A percentile compares a stretch with the other conserved stretches of the same genome.
phyloP scores from a whole-genome alignment of 495 filamentous ascomycete genomes.

The Lichina pygmaea region DNA sequence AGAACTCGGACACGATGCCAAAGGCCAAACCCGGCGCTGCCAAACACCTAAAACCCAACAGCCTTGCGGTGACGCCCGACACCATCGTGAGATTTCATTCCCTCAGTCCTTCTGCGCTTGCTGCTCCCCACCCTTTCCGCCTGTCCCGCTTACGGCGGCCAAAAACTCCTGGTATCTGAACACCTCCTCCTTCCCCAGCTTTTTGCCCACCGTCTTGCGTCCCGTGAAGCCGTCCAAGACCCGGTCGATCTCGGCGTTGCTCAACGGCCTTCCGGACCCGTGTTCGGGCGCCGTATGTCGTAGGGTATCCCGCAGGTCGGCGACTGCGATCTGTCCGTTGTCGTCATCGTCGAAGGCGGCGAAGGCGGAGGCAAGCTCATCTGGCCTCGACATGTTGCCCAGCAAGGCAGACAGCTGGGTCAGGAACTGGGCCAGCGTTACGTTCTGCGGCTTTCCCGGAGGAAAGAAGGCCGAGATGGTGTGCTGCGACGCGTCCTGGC shows the following conservation, averaged over 20 bases:
- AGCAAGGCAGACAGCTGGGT: constrained; percentile 47
- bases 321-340: constrained; percentile 68
- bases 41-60: too few relatives aligned
- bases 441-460: constrained; percentile 29
- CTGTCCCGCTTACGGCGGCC: constrained; percentile 15
- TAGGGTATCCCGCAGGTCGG: constrained; percentile 57
- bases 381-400: constrained; percentile 32
- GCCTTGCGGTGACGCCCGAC: too few relatives aligned
- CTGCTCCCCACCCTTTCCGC: neutral
- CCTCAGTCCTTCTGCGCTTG: too few relatives aligned
- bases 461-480: constrained; percentile 56
- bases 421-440: constrained; percentile 65
- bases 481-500: constrained; percentile 25
- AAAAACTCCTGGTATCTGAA: constrained; percentile 64
- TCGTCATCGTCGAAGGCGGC: constrained; percentile 91
- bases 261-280: constrained; percentile 32
- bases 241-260: constrained; percentile 52
- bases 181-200: constrained; percentile 33
- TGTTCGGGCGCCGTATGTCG: constrained; percentile 45
- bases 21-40: too few relatives aligned
- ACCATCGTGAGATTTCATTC: too few relatives aligned
- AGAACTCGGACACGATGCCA: too few relatives aligned
- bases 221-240: constrained; percentile 66
- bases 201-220: constrained; percentile 42
- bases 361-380: constrained; percentile 65